Conservation (phyloP, 2,329 filamentous ascomycete species). For the Diplodia seriata region DNA sequence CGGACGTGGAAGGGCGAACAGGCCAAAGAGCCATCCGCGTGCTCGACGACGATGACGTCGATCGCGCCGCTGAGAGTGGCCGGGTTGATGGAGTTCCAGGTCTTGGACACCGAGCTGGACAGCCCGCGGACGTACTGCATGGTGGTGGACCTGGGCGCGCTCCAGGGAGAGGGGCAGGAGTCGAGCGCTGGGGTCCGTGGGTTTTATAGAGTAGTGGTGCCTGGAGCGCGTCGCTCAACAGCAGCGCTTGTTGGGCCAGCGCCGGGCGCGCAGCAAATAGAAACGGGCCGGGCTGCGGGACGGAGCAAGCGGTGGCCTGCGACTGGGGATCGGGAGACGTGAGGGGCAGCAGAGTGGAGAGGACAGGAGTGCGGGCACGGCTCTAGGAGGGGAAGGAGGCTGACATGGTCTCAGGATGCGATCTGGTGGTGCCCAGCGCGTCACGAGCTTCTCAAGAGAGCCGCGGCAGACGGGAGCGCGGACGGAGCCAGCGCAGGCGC, state of each 20-base stretch:
- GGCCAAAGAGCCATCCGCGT: constrained; percentile 85
- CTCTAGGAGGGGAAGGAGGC: constrained; percentile 11
- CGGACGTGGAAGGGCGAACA: constrained; percentile 99
- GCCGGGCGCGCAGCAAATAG: constrained; percentile 14
- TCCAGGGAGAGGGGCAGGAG: constrained; percentile 17
- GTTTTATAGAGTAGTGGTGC: constrained; percentile 13
- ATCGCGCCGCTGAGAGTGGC: constrained; percentile 97
- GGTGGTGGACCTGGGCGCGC: constrained; percentile 64
- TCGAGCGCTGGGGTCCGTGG: constrained; percentile 10
- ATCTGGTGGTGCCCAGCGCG: constrained; percentile 31
- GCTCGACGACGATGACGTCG: constrained; percentile 97
- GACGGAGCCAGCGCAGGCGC: background rate
- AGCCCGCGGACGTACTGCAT: constrained; percentile 99
- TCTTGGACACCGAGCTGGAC: constrained; percentile 94
- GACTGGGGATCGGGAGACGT: constrained; percentile 8
- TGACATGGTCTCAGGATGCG: constrained; percentile 24
- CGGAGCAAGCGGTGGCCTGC: constrained; percentile 13
- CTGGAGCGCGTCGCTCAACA: constrained; percentile 29
- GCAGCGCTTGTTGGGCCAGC: constrained; percentile 32
- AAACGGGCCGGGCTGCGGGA: constrained; percentile 2
- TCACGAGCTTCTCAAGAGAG: constrained; percentile 28
- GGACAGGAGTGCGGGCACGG: background rate
- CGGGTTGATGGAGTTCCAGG: constrained; percentile 99
- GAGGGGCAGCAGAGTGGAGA: constrained; percentile 19
- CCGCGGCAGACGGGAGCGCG: constrained; percentile 13